A percentile compares a stretch with the other conserved stretches of the same genome.
Conservation (phyloP, 1,284 basidiomycete species). For the Coniferiporia sulphurascens region DNA sequence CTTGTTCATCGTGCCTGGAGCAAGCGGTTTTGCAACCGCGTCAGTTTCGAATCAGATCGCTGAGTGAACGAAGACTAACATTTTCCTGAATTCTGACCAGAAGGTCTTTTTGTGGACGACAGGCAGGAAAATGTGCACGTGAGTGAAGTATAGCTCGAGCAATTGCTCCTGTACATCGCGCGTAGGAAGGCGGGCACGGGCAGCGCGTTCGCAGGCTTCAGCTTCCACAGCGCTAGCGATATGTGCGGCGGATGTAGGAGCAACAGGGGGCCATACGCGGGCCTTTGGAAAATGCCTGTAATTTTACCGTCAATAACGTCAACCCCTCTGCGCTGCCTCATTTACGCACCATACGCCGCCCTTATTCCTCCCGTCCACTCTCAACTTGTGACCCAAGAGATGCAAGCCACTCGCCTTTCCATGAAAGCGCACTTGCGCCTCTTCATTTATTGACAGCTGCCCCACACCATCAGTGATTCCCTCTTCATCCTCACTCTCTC, state of each 20-base stretch:
- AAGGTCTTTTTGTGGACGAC: constrained; percentile 70
- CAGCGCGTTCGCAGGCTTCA: constrained; percentile 35
- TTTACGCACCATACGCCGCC: constrained; percentile 69
- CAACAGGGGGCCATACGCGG: constrained; percentile 74
- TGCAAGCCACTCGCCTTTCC: constrained; percentile 79
- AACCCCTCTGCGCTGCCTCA: background rate
- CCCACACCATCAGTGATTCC: constrained; percentile 66
- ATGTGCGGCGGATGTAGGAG: constrained; percentile 25
- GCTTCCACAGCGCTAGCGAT: constrained; percentile 23
- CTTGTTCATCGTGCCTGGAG: constrained; percentile 6
- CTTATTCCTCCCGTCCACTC: constrained; percentile 60
- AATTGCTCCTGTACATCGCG: constrained; percentile 58
- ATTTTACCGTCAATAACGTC: constrained; percentile 8
- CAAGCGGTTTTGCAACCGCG: background rate
- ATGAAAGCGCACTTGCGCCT: constrained; percentile 74
- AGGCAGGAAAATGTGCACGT: constrained; percentile 73
- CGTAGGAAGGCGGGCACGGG: constrained; percentile 43
- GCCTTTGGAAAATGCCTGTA: constrained; percentile 75
- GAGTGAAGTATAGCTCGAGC: constrained; percentile 70
- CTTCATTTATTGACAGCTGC: constrained; percentile 80
- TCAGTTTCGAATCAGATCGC: background rate
- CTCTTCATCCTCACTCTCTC: constrained; percentile 27
- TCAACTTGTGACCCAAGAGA: constrained; percentile 59
- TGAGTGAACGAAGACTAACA: constrained; percentile 28
- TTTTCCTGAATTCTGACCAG: constrained; percentile 50